Evolutionary conservation across 495 filamentous ascomycete genomes (phyloP).

Genomic region (Mytilinidion resinicola): DNA sequence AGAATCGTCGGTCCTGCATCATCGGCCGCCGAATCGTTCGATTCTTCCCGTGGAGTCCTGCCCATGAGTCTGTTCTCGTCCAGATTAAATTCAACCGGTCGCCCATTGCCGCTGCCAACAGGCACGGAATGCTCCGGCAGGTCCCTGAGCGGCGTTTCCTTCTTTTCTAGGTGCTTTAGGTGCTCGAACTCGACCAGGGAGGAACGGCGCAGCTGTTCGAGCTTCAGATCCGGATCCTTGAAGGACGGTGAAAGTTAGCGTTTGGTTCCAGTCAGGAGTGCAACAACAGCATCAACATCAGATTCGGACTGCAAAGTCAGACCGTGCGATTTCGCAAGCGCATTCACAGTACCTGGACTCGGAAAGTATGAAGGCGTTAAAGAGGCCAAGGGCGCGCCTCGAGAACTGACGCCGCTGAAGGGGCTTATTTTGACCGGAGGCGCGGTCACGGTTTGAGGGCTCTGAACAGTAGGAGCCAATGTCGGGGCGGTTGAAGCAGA

Average conservation of each 20-base stretch:
- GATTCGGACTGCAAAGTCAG: constrained; percentile 4
- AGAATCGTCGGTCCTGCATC: no score
- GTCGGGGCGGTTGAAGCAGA: constrained; percentile 13
- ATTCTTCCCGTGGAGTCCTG: no score
- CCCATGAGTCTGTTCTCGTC: no score
- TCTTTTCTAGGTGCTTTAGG: constrained; percentile 15
- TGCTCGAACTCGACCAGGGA: constrained; percentile 31
- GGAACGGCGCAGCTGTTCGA: constrained; percentile 31
- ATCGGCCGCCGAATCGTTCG: no score
- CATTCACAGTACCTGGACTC: not conserved
- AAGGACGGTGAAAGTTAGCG: constrained; percentile 14
- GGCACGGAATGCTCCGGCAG: constrained; percentile 24
- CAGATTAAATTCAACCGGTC: no score
- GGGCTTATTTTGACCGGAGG: not conserved
- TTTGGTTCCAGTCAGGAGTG: constrained; percentile 4
- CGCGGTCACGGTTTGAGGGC: constrained; percentile 2
- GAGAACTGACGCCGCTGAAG: constrained; percentile 13
- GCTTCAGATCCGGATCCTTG: constrained; percentile 27
- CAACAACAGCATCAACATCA: constrained; percentile 11
- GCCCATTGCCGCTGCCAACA: no score
- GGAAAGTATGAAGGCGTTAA: constrained; percentile 14
- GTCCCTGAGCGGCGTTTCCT: constrained; percentile 12
- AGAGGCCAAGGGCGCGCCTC: constrained; percentile 28
- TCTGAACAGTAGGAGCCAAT: constrained; percentile 1
- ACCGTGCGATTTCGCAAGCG: constrained; percentile 6